Base-by-base conservation (phyloP, 1,139 yeast genomes). In the Yamadazyma aaseri region DNA sequence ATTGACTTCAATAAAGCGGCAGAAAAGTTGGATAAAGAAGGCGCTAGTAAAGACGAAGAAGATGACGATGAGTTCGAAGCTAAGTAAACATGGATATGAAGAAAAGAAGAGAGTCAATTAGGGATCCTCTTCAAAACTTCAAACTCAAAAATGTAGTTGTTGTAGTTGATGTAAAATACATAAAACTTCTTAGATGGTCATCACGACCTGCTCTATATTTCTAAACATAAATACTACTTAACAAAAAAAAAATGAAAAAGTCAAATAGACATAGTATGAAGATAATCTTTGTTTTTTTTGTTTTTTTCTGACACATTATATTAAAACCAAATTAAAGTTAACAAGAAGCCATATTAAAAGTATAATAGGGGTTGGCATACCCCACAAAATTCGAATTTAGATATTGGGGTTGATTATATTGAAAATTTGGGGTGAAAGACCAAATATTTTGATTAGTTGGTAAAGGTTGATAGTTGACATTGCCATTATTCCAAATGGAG, bases 1-100 rank as follows among this genome's bases (percentile, higher is more conserved):
- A 83, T 90, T 50, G 97, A 90, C 60, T 90, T 84, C 59, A 73
- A 79, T 42, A 82, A 86, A 60, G 90, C 95, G n/a, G 86, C 89
- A 18, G 85, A 77, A 45, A 76, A 85, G 52, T 63, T 86, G 52
- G 80, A 76, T 35, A 58, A 65, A 36, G 82, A 76, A 42, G 57
- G 58, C n/a, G 68, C 59, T 5, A 64, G 57, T 23, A 69, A 60
- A 10, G 79, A 64, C 23, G 76, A 65, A 5, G 78, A 66, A 10
- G 79, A 70, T 6, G 79, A 63, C 23, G 72, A 55, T n/a, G 75
- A 68, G 26, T 52, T 47, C 33, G 50, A 48, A 29, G 51, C 43
- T 12, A 38, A 44, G 18, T 39, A 31, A 11, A 8, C 6, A n/a
- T n/a, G n/a, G n/a, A n/a, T n/a, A n/a, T n/a, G n/a, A n/a, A n/a